A percentile compares a stretch with the other conserved stretches of the same genome.
Conservation (phyloP, 495 filamentous ascomycete species). For the Penicillium coffeae region DNA sequence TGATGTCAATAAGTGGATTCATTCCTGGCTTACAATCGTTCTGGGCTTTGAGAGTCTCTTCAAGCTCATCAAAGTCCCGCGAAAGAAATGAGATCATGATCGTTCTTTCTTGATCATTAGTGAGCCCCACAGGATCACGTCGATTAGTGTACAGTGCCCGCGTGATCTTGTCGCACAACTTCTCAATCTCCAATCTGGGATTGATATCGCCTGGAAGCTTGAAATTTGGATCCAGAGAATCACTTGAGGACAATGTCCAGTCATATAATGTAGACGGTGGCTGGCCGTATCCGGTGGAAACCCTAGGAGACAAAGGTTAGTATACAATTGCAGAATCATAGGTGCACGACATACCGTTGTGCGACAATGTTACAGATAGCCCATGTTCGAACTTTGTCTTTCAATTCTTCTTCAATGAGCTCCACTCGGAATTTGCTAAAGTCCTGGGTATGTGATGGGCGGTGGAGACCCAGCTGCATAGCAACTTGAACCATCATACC, state of each 20-base stretch:
- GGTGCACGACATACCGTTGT: constrained; percentile 54
- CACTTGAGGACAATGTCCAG: constrained; percentile 68
- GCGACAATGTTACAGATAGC: constrained; percentile 89
- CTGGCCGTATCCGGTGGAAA: constrained; percentile 87
- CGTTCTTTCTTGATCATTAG: constrained; percentile 64
- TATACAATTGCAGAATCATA: neutral
- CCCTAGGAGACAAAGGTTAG: constrained; percentile 37
- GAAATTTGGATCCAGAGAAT: constrained; percentile 61
- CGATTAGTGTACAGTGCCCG: constrained; percentile 78
- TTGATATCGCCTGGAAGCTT: constrained; percentile 63
- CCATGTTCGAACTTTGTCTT: constrained; percentile 85
- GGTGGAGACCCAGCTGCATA: constrained; percentile 85
- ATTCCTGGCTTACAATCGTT: constrained; percentile 37
- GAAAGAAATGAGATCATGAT: constrained; percentile 58
- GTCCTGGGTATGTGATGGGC: constrained; percentile 85
- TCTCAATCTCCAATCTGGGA: constrained; percentile 70
- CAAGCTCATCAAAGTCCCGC: constrained; percentile 51
- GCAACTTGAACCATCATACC: constrained; percentile 92
- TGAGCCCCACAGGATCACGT: constrained; percentile 68
- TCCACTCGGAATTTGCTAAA: constrained; percentile 81
- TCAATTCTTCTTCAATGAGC: constrained; percentile 77
- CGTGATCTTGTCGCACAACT: constrained; percentile 82
- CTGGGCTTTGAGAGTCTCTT: constrained; percentile 38
- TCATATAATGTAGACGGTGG: constrained; percentile 86
- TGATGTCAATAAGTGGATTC: neutral